Conservation (phyloP, 2,329 filamentous ascomycete species). For the Lasiodiplodia gonubiensis region DNA sequence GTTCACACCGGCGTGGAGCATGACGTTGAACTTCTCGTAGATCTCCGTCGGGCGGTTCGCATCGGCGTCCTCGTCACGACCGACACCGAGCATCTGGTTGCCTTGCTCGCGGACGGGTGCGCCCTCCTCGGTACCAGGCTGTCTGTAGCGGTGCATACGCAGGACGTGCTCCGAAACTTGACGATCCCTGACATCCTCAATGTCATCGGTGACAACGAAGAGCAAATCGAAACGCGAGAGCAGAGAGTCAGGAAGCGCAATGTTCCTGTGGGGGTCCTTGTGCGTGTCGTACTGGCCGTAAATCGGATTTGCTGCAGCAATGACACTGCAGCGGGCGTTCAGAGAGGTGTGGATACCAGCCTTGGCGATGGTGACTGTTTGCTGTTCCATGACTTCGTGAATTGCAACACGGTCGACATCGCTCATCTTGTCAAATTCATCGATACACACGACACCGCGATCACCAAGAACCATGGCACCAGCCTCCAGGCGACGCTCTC, state of each 20-base stretch:
- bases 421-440: constrained; percentile 99
- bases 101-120: constrained; percentile 89
- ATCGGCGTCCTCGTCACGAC: constrained; percentile 75
- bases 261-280: constrained; percentile 98
- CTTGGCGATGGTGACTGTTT: constrained; percentile 98
- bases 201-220: constrained; percentile 97
- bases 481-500: constrained; percentile 90
- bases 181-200: constrained; percentile 89
- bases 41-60: constrained; percentile 83
- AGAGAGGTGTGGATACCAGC: constrained; percentile 97
- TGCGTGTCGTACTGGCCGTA: constrained; percentile 98
- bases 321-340: constrained; percentile 94
- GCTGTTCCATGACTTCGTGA: constrained; percentile 99
- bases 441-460: constrained; percentile 96
- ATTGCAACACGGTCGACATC: constrained; percentile 97
- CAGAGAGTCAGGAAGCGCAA: constrained; percentile 93
- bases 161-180: constrained; percentile 95
- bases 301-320: constrained; percentile 95
- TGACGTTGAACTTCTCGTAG: constrained; percentile 93
- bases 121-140: constrained; percentile 90
- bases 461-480: constrained; percentile 99
- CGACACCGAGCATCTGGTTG: constrained; percentile 84
- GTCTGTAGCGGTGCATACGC: constrained; percentile 94
- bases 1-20: constrained; percentile 91
- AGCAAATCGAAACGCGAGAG: constrained; percentile 98